Base-by-base conservation (phyloP, 305 asterid species). In the Solanum hybrid region DNA sequence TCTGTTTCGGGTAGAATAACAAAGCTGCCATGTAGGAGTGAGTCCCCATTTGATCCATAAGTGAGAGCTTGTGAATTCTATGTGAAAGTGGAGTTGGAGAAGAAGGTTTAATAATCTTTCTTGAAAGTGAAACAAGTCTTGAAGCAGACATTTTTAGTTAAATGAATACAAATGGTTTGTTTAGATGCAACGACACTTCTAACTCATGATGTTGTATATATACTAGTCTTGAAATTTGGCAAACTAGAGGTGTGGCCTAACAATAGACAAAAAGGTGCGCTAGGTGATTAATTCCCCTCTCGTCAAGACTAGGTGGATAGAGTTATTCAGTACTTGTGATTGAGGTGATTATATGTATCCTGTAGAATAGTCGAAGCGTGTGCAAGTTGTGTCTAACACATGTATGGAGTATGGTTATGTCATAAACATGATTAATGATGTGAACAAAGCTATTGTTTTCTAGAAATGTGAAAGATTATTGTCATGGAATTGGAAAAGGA, bases 1-100 rank as follows among this genome's bases (percentile, higher is more conserved):
- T 26, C 71, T 56, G 78, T 86, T 86, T 66, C 27, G 80, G 64
- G 51, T 86, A 86, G 79, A 86, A 86, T 11, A 86, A 66, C 8
- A 12, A 10, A 5, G 26, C 1, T 3, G 20, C 80, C 16, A 22
- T 35, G 14, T 66, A 86, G 35, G 24, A 7, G 26, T 16, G 32
- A 72, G 79, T 86, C 24, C 46, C 60, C 60, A 72, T 36, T 64
- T 86, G 88, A 20, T 86, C 88, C 56, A 86, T 20, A 5, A 86
- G 79, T 35, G 88, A 86, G 80, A 86, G 88, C 64, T 86, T 86
- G 80, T 86, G 79, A 38, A 86, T 35, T 26, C 79, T 22, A 11
- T 60, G 88, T 66, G 88, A 86, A 66, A 38, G n/a, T 34, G 88
- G 88, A 4, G 88, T 66, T 34, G 88, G 88, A 66, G 88, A 86